Evolutionary conservation across 2,329 filamentous ascomycete species (phyloP), one percentile per base, ranked within the genome.

Genomic region (Coniochaeta sp.): DNA sequence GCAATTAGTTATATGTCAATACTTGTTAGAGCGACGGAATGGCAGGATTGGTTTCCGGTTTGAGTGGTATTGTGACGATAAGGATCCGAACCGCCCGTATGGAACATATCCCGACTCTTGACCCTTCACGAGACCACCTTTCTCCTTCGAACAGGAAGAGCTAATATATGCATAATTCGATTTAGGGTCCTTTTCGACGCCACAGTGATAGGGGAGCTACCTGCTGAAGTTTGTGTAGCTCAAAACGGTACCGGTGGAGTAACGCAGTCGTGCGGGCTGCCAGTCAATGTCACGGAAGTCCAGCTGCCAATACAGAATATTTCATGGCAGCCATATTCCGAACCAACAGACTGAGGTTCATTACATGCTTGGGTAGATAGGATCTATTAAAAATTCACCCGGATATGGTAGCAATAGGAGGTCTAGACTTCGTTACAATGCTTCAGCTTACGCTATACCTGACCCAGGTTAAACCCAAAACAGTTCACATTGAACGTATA

Each of bases 251-350:
- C 58, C 2, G 52, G 52, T 17, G 60, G 60, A 26, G 60, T 62
- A 24, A 58, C 58, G 60, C 58, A 60, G 55, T 47, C 54, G 6
- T 62, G 60, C 55, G 36, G 54, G 4, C 52, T 62, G 7, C 54
- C 60, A 16, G 19, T 14, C 16, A 22, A 26, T 8, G 11, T 17
- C 16, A 56, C 43, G 38, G 33, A 58, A 12, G 31, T 60, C 34
- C 19, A 58, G 58, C 55, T 62, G 54, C 11, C 40, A 6, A 57
- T 62, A 28, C 57, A 47, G 55, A 62, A 62, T 58, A 62, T 62
- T 16, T 58, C 36, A 11, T 60, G 55, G 55, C 8, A 8, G 38
- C 16, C 38, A n/a, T 7, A 3, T n/a, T 40, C 38, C 4, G 38
- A n/a, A n/a, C 6, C 9, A 9, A 3, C 2, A 40, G 38, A 40